Conservation (phyloP, 148 eudicot species). For the Chenopodium formosanum region DNA sequence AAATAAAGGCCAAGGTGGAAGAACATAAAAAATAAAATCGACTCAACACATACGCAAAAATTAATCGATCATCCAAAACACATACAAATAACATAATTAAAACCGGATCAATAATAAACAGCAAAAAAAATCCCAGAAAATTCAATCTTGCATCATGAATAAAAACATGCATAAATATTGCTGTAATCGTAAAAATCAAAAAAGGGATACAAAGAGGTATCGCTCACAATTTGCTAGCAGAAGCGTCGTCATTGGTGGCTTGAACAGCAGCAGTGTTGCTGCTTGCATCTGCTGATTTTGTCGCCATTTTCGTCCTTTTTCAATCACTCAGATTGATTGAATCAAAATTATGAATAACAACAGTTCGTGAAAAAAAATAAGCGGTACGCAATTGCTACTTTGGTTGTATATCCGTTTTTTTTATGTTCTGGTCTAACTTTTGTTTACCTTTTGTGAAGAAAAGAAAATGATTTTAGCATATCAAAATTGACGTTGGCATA, state of each 20-base stretch:
- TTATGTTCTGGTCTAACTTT: too few species aligned
- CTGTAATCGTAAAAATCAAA: not conserved
- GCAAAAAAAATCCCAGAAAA: not conserved
- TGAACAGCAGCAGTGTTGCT: slow-evolving; percentile 89
- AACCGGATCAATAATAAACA: not conserved
- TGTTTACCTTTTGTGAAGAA: too few species aligned
- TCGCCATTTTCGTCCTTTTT: slow-evolving; percentile 42
- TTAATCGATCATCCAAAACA: not conserved
- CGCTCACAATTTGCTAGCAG: slow-evolving; percentile 84
- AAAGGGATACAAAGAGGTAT: too few species aligned
- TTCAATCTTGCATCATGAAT: not conserved
- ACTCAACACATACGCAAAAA: not conserved
- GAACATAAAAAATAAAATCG: not conserved
- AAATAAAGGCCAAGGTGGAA: not conserved
- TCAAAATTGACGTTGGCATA: too few species aligned
- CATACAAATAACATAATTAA: not conserved
- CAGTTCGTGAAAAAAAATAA: too few species aligned
- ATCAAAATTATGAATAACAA: too few species aligned
- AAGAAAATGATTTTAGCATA: too few species aligned
- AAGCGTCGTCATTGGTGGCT: slow-evolving; percentile 97
- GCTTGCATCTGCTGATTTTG: slow-evolving; percentile 40
- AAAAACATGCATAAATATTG: not conserved
- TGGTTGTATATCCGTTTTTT: too few species aligned
- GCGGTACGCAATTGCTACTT: too few species aligned
- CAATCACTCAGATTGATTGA: not conserved